Base-by-base conservation (phyloP, 2,329 filamentous ascomycete genomes). In the Talaromyces sp. region DNA sequence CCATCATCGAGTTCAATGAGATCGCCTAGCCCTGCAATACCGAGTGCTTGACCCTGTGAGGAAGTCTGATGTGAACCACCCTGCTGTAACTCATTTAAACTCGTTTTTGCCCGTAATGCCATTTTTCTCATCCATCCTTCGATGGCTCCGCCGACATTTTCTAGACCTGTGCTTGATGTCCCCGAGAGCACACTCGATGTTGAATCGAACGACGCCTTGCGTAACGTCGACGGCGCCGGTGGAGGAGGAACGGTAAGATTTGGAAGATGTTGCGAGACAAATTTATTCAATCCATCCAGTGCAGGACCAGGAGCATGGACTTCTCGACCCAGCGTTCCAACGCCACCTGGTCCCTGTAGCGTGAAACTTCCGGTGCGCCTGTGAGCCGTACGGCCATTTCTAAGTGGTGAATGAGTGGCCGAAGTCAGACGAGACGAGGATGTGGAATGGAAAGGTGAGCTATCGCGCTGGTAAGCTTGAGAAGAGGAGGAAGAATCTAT, bases 61-160 rank as follows among this genome's bases (percentile, higher is more conserved):
- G 66, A 64, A 17, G 61, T 57, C 25, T 54, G 61, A 6, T 66
- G 63, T n/a, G 66, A 57, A 15, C 64, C 62, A 22, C 25, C 52
- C 60, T 74, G 70, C 56, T 77, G 74, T 17, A 77, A 62, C 22
- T 76, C 74, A 53, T 65, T 71, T 54, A 77, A 63, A 10, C 72
- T 69, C 8, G 69, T 64, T 53, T 75, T 76, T 3, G 75, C 75
- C 50, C 71, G 72, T 9, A 67, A 73, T 1, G 91, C 90, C 37
- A 96, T 86, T 62, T 91, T 90, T 60, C 92, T 82, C 60, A 97
- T 79, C 91, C 94, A 99, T 1, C 87, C 88, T 74, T 97, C 94
- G 31, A 97, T 86, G 2, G 89, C 88, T 5, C 90, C 88, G 1
- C 92, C 91, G 9, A 96, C 87, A 62, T 92, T 89, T 66, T 96